Percentiles rank a stretch among this genome's conserved stretches.
These are phyloP conservation scores for Boletus subparvulus DNA, from an alignment of 768 basidiomycete species.

Conservation along the genomic window DNA sequence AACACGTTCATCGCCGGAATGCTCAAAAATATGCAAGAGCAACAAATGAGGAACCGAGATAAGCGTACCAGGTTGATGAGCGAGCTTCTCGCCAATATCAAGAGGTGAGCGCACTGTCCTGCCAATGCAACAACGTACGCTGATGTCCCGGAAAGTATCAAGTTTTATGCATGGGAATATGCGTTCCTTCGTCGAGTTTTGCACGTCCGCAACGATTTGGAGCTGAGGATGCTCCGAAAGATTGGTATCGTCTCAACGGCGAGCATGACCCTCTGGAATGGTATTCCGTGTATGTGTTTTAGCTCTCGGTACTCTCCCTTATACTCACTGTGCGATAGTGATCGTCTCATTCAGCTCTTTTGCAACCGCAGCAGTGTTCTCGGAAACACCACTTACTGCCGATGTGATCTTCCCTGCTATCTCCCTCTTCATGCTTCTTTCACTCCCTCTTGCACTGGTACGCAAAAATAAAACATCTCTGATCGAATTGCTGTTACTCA, in stretches of 20 bases:
- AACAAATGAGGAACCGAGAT: conserved; percentile 88
- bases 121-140: neutral
- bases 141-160: conserved; percentile 53
- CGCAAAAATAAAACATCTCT: conserved; percentile 9
- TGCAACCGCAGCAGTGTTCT: conserved; percentile 62
- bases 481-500: neutral
- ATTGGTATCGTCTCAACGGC: conserved; percentile 74
- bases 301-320: neutral
- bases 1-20: conserved; percentile 64
- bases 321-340: conserved; percentile 33
- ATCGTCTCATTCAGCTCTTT: conserved; percentile 83
- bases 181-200: conserved; percentile 78
- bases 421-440: conserved; percentile 80
- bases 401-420: conserved; percentile 94
- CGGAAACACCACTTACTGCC: conserved; percentile 69
- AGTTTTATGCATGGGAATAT: conserved; percentile 92
- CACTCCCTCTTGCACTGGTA: conserved; percentile 84
- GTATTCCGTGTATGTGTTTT: conserved; percentile 49
- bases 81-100: conserved; percentile 86
- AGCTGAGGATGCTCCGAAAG: conserved; percentile 75
- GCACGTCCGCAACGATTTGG: conserved; percentile 75
- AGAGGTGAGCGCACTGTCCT: conserved; percentile 46
- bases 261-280: conserved; percentile 62
- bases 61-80: conserved; percentile 82
- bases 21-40: conserved; percentile 72